Conservation (phyloP, 352 stramenopile species). For the Pythium scleroteichum region DNA sequence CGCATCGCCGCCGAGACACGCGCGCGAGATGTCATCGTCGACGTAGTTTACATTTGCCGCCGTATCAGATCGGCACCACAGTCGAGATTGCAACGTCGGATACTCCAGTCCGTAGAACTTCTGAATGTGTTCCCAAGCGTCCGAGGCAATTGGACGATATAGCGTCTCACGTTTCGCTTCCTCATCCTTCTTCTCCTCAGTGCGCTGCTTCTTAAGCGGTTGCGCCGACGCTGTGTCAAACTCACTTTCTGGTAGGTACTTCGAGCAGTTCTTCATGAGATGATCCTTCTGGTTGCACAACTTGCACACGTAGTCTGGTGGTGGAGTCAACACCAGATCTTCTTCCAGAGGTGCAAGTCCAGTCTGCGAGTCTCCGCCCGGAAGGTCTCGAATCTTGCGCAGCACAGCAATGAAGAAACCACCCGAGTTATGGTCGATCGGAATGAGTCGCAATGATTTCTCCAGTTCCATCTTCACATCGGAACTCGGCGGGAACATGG, state of each 20-base stretch:
- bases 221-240: conserved; percentile 19
- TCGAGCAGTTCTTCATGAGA: conserved; percentile 71
- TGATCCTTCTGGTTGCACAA: conserved; percentile 63
- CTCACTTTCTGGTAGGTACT: conserved; percentile 57
- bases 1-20: conserved; percentile 67
- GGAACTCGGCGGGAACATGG: conserved; percentile 83
- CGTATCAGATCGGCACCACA: conserved; percentile 81
- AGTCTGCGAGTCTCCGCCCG: conserved; percentile 45
- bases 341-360: conserved; percentile 49
- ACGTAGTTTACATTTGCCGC: conserved; percentile 82
- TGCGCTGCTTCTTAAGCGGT: conserved; percentile 51
- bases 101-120: conserved; percentile 72
- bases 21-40: conserved; percentile 58
- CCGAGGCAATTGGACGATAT: conserved; percentile 64
- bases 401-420: conserved; percentile 99
- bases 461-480: conserved; percentile 61
- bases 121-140: conserved; percentile 56
- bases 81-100: conserved; percentile 35
- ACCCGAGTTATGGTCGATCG: conserved; percentile 97
- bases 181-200: conserved; percentile 25
- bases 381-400: conserved; percentile 72
- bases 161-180: conserved; percentile 57
- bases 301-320: conserved; percentile 77
- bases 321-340: conserved; percentile 43
- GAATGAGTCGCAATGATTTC: conserved; percentile 93